Base-by-base conservation (phyloP, 768 basidiomycete species). In the Tricholoma matsutake region DNA sequence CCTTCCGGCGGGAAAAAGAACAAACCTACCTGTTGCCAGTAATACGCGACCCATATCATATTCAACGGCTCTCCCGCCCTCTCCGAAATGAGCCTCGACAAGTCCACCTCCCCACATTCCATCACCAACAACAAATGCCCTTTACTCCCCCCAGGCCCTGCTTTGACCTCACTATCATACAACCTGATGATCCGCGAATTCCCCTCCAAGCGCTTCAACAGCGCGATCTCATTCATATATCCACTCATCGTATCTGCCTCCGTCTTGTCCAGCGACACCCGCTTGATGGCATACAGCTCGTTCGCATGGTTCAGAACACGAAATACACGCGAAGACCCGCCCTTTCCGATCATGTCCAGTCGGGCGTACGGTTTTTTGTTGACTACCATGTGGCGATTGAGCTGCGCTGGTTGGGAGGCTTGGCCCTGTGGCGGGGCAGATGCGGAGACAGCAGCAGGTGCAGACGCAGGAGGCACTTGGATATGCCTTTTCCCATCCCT, bases 61-160 rank as follows among this genome's bases (percentile, higher is more conserved):
- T 96, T 92, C 71, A 97, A 67, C 0, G 89, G 81, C 68, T 94
- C 87, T 66, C 87, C 90, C 73, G 88, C 83, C 72, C 94, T 90
- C 68, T 96, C 93, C 63, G 85, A 84, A 61, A 99, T 73, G 59
- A 99, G 74, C 64, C 84, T 84, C 41, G 94, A 89, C 57, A 98
- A 79, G 74, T 98, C 96, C 31, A 94, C 86, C 76, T 99, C 96
- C 7, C 96, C 96, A 62, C 91, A 94, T 71, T 99, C 96, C 94
- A 99, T 95, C 4, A 98, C 89, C 70, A 98, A 81, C 75, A 93
- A 78, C 58, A 98, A 71, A 63, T 86, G 80, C 0, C 88, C 89
- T 68, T 88, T 92, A 64, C 81, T 85, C 16, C 89, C 88, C 22
- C 83, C 84, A 29, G 86, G 84, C 2, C 83, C 83, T 4, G 84